A percentile compares a stretch with the other conserved stretches of the same genome.
These are phyloP conservation scores for Scheffersomyces stambukii DNA, from an alignment of 1,139 yeast species.

Conservation along the genomic window DNA sequence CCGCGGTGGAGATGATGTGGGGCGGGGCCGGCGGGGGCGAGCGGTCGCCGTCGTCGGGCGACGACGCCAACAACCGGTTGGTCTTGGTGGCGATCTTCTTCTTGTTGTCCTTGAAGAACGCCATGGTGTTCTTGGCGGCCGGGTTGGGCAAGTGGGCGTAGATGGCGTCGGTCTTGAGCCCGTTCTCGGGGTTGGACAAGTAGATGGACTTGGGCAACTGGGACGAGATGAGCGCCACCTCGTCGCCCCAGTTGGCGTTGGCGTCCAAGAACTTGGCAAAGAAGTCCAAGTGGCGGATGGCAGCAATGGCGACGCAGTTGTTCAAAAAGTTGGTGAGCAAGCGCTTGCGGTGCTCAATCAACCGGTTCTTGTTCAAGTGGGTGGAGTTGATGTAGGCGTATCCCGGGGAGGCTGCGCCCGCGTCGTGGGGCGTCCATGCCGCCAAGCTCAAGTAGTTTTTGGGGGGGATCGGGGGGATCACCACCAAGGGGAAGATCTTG, in stretches of 20 bases:
- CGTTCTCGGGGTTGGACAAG: conserved; percentile 55
- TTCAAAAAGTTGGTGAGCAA: conserved; percentile 74
- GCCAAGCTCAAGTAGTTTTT: conserved; percentile 57
- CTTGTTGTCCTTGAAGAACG: conserved; percentile 33
- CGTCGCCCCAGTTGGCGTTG: conserved; percentile 70
- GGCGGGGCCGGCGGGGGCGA: neutral
- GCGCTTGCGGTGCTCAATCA: conserved; percentile 66
- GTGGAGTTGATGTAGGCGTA: conserved; percentile 42
- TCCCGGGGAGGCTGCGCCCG: conserved; percentile 4
- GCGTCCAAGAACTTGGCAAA: conserved; percentile 82
- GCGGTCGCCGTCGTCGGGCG: conserved; percentile 5
- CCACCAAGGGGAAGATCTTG: conserved; percentile 72
- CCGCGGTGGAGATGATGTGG: conserved; percentile 31
- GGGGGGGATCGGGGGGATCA: conserved; percentile 94
- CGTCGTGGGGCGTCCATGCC: conserved; percentile 8
- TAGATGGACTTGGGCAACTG: conserved; percentile 43
- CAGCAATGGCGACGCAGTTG: conserved; percentile 60
- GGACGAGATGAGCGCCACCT: conserved; percentile 33
- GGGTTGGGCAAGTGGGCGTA: conserved; percentile 68
- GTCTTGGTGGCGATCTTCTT: conserved; percentile 27
- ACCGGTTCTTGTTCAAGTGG: conserved; percentile 36
- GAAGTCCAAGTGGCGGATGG: conserved; percentile 55
- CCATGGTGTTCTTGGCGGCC: conserved; percentile 28
- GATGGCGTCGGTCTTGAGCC: conserved; percentile 49
- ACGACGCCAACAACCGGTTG: conserved; percentile 13